phyloP scores from a whole-genome alignment of 1,284 basidiomycete species.

The Ganoderma sinense region DNA sequence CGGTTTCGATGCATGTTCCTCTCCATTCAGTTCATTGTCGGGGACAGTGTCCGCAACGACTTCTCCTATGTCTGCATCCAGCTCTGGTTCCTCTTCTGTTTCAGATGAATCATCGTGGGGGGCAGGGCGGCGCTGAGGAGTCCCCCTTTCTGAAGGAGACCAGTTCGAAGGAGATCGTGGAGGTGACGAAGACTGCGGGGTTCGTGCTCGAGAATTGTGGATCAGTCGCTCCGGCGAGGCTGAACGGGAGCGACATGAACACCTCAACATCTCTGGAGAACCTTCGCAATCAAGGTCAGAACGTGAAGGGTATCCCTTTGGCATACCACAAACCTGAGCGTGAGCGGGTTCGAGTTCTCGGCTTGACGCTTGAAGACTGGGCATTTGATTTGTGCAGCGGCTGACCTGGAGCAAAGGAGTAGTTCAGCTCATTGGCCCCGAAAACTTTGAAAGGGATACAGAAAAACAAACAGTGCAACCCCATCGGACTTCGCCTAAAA shows the following conservation, averaged over 20 bases:
- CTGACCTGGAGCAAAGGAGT: neutral
- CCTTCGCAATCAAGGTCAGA: neutral
- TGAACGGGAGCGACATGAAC: neutral
- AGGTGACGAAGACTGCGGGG: constrained; percentile 8
- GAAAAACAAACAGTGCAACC: too few species aligned
- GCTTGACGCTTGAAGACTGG: neutral
- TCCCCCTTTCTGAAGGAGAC: constrained; percentile 24
- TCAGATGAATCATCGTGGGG: constrained; percentile 6
- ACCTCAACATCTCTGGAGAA: neutral
- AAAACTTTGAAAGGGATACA: neutral
- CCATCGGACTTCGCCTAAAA: too few species aligned
- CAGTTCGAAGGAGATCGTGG: constrained; percentile 26
- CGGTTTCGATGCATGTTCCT: neutral
- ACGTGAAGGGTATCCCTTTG: neutral
- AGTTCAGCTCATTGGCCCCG: too few species aligned
- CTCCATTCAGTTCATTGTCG: neutral
- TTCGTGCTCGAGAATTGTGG: neutral
- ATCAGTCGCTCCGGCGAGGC: neutral
- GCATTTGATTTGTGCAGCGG: neutral
- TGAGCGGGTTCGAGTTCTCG: neutral
- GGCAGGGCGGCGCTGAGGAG: neutral
- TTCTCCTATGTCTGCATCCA: neutral
- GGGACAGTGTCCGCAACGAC: neutral
- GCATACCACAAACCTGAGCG: neutral
- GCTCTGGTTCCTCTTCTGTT: constrained; percentile 19